Percentiles rank a stretch among this genome's conserved stretches.
phyloP scores from a whole-genome alignment of 176 grass and related monocot species.

The Raddia distichophylla region DNA sequence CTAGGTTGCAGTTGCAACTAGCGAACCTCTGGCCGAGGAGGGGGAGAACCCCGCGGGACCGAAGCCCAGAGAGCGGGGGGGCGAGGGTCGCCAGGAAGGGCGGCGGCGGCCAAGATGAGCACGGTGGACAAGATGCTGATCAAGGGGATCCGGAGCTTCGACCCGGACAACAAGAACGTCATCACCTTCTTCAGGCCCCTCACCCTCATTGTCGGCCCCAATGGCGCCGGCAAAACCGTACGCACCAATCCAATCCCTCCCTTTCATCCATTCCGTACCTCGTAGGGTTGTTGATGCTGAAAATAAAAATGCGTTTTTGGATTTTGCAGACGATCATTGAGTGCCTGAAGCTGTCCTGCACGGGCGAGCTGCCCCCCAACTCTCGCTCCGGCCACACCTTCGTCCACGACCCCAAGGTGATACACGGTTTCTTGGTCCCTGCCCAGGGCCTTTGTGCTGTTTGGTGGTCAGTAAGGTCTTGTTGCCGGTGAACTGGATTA shows the following conservation, averaged over 20 bases:
- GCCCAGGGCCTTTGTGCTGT: background rate
- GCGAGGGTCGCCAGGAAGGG: background rate
- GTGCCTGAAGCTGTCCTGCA: slow-evolving; percentile 95
- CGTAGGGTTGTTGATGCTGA: background rate
- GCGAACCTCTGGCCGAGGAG: background rate
- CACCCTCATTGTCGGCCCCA: slow-evolving; percentile 96
- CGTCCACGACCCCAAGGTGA: slow-evolving; percentile 91
- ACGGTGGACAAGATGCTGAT: slow-evolving; percentile 99
- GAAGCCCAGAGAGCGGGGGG: background rate
- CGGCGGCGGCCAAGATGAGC: slow-evolving; percentile 64
- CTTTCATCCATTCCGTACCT: background rate
- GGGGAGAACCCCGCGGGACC: background rate
- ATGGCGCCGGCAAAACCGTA: slow-evolving; percentile 94
- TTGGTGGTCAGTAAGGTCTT: background rate
- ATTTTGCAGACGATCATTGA: slow-evolving; percentile 87
- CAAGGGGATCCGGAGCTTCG: slow-evolving; percentile 97
- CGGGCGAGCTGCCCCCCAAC: slow-evolving; percentile 92
- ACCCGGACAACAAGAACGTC: slow-evolving; percentile 98
- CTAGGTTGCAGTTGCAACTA: background rate
- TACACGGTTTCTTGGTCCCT: background rate
- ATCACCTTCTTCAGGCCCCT: slow-evolving; percentile 98
- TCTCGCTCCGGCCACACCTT: slow-evolving; percentile 93
- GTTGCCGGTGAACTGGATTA: slow-evolving; percentile 9
- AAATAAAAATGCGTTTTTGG: background rate
- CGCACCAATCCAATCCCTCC: slow-evolving; percentile 19